Evolutionary conservation across 2,329 filamentous ascomycete species (phyloP).

Genomic region (Arthrobotrys conoides): DNA sequence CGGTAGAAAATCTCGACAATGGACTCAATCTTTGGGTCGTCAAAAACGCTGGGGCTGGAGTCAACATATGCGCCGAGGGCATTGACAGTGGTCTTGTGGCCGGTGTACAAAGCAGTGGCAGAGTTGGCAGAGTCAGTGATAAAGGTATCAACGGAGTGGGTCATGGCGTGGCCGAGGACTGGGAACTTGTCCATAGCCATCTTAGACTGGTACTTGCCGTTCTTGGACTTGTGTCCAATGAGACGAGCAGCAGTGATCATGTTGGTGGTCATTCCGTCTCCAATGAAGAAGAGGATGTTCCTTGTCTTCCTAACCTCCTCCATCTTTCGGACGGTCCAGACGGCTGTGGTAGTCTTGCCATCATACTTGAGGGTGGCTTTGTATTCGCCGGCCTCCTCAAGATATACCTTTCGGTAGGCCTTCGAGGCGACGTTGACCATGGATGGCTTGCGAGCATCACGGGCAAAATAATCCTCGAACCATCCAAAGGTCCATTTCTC

Average conservation of each 20-base stretch:
- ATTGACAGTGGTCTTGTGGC: slow-evolving; percentile 74
- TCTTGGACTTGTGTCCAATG: slow-evolving; percentile 84
- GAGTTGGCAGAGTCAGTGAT: slow-evolving; percentile 60
- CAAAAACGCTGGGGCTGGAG: slow-evolving; percentile 79
- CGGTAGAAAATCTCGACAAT: slow-evolving; percentile 84
- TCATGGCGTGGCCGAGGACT: slow-evolving; percentile 89
- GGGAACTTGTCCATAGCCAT: slow-evolving; percentile 87
- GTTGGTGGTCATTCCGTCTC: slow-evolving; percentile 80
- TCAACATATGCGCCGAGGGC: slow-evolving; percentile 86
- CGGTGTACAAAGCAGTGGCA: slow-evolving; percentile 53
- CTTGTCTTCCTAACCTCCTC: slow-evolving; percentile 80
- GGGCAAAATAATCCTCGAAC: slow-evolving; percentile 86
- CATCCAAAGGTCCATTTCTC: slow-evolving; percentile 88
- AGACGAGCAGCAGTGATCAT: slow-evolving; percentile 85
- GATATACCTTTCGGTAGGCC: slow-evolving; percentile 80
- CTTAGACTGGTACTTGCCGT: slow-evolving; percentile 83
- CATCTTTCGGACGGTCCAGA: slow-evolving; percentile 82
- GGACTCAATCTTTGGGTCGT: slow-evolving; percentile 89
- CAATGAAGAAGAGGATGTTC: slow-evolving; percentile 89
- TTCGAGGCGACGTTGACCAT: slow-evolving; percentile 85
- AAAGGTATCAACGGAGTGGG: slow-evolving; percentile 72
- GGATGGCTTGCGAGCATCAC: slow-evolving; percentile 78
- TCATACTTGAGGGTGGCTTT: slow-evolving; percentile 83
- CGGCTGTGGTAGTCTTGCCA: slow-evolving; percentile 79
- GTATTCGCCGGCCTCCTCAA: slow-evolving; percentile 85